These are phyloP conservation scores for Phytophthora cactorum DNA, from an alignment of 352 stramenopile species.

Conservation along the genomic window DNA sequence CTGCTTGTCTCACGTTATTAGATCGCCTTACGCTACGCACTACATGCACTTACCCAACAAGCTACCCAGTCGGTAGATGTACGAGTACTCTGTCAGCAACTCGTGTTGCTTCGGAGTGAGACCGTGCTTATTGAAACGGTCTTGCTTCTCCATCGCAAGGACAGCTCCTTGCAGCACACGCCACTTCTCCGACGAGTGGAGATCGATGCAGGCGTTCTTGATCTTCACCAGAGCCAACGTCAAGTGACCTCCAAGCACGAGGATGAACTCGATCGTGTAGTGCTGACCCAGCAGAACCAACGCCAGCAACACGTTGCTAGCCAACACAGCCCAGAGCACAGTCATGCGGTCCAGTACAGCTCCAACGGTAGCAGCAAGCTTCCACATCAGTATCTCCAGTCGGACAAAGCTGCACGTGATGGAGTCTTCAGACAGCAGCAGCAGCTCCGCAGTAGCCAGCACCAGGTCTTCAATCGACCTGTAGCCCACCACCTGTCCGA, in stretches of 20 bases:
- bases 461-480: constrained; percentile 31
- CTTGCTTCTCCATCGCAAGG: constrained; percentile 24
- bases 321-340: constrained; percentile 25
- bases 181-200: constrained; percentile 33
- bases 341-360: constrained; percentile 23
- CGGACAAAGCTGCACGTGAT: constrained; percentile 23
- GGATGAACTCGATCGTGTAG: constrained; percentile 31
- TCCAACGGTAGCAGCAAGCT: constrained; percentile 19
- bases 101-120: constrained; percentile 35
- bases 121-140: constrained; percentile 1
- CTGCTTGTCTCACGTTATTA: not conserved
- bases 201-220: constrained; percentile 18
- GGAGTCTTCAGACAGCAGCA: constrained; percentile 26
- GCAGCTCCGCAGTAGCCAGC: constrained; percentile 10
- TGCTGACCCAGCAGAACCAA: constrained; percentile 25
- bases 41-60: constrained; percentile 3
- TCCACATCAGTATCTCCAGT: constrained; percentile 32
- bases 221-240: constrained; percentile 24
- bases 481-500: constrained; percentile 38
- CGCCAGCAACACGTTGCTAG: constrained; percentile 4
- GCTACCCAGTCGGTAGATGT: constrained; percentile 16
- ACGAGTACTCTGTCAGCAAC: constrained; percentile 37
- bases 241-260: constrained; percentile 25
- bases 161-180: constrained; percentile 22
- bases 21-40: not conserved